Evolutionary conservation across 352 stramenopile species (phyloP), one percentile per base, ranked within the genome.

Genomic region (Globisporangium cystogenes): DNA sequence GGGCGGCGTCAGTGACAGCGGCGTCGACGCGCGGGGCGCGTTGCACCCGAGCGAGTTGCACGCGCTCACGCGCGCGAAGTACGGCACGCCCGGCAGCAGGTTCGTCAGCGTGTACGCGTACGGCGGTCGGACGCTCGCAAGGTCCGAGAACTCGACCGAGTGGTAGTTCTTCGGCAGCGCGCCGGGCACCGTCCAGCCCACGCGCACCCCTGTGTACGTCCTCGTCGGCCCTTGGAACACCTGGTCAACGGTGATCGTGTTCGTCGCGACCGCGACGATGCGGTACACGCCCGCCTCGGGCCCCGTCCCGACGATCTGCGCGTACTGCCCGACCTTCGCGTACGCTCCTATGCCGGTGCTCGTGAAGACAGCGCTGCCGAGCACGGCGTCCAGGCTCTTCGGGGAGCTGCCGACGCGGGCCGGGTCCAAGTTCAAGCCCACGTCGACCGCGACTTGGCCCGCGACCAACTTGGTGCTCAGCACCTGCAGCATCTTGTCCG

Each of bases 11-110:
- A 91, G 72, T 18, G 67, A 68, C 24, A 77, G 59, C n/a, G 89
- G 90, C 27, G 74, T 92, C 10, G 87, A 83, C 10, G 69, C 67
- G 20, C 88, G 75, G 36, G 91, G 79, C 6, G 70, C 64, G 53
- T 94, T 93, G 59, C 89, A 98, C 3, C 93, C 95, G 8, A 97
- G 66, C 31, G 70, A 75, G 65, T 98, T 98, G 35, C 71, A 87
- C 1, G 90, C 88, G 41, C 90, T 95, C 39, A 98, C 78, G 14
- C 91, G 81, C 15, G 87, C 87, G 37, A 86, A 97, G 51, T 97
- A 92, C 7, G 72, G 46, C 14, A 80, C 66, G 0, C 91, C 94
- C 35, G 90, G 72, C 2, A 75, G 60, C 16, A 98, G 63, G 20
- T 72, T 57, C 0, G 74, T 60, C 18, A 97, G 65, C 1, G 74